Evolutionary conservation across 495 filamentous ascomycete genomes (phyloP), one percentile per base, ranked within the genome.

Genomic region (Ascodesmis nigricans): DNA sequence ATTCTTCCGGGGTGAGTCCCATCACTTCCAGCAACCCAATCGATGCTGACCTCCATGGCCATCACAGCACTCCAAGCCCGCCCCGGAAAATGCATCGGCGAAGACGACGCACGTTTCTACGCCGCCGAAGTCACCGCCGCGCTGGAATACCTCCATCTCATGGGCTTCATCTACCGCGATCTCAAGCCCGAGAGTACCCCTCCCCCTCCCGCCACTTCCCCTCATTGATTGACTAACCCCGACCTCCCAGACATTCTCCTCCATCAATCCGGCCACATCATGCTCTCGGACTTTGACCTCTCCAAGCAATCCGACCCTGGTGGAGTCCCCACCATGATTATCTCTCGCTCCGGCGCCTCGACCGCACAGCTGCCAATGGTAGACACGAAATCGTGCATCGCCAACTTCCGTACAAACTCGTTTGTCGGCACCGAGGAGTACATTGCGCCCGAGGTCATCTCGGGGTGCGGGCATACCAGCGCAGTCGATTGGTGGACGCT

Each of bases 401-500:
- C 80, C 39, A 84, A 97, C 58, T 97, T 97, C 64, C 70, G 87
- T 17, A 97, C 87, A 9, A 97, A 97, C 50, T 91, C 82, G 2
- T 97, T 97, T 53, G 87, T 97, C 10, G 87, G 87, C 13, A 97
- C 87, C 1, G 87, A 97, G 50, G 87, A 97, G 53, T 97, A 97
- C 48, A 97, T 97, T 47, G 87, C 87, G 0, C 87, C 87, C 4
- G 87, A 97, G 54, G 87, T 97, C 27, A 97, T 97, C 51, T 95
- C 92, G 55, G 87, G 87, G 8, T 93, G 84, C 54, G 87, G 87
- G 13, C 87, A 97, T 53, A 97, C 87, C 4, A 93, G 82, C 45
- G 87, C 87, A 3, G 87, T 97, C 1, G 87, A 97, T 55, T 97
- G 87, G 87, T 97, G 87, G 87, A 97, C 87, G 2, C 59, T 97